Evolutionary conservation across 257 asterid species (phyloP), one percentile per base, ranked within the genome.

Genomic region (Jaltomata sinuosa): DNA sequence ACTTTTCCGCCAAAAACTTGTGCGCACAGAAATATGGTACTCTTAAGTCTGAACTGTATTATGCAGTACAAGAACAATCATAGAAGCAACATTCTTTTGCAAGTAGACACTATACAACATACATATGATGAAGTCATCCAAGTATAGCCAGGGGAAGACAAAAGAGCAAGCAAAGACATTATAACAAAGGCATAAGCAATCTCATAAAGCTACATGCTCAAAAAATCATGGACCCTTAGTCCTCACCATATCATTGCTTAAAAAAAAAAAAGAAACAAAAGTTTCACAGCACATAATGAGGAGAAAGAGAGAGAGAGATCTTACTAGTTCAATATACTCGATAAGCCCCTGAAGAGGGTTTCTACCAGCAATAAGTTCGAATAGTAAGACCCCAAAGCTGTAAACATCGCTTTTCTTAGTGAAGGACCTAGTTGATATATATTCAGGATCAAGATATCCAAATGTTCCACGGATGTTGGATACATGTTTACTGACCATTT

Each of bases 371-470:
- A 96, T 83, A 62, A 96, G 97, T 87, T 96, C 99, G 87, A 96
- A 96, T 11, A 94, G 90, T 92, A 96, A 87, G 79, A 96, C 95
- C 15, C 99, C 99, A 29, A 91, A 96, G 92, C 98, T 93, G 88
- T 93, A 96, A 65, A 96, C 97, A 86, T 96, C 99, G 57, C 98
- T 94, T 83, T 92, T 96, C 91, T 96, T 94, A 2, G 99, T 96
- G 86, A 93, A 94, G 22, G 95, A 79, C 72, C 97, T 90, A 19
- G 98, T 92, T 80, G 99, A 96, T 86, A 96, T 86, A 87, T 96
- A 96, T 71, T 94, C 99, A 22, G 99, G 99, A 89, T 96, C 99
- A 38, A 96, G 94, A 88, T 96, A 96, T 54, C 99, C 99, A 59
- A 92, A 93, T 52, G 99, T 96, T 85, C 99, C 99, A 76, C 87